Evolutionary conservation across 129 eudicot genomes (phyloP).

Genomic region (Deinandra increscens): DNA sequence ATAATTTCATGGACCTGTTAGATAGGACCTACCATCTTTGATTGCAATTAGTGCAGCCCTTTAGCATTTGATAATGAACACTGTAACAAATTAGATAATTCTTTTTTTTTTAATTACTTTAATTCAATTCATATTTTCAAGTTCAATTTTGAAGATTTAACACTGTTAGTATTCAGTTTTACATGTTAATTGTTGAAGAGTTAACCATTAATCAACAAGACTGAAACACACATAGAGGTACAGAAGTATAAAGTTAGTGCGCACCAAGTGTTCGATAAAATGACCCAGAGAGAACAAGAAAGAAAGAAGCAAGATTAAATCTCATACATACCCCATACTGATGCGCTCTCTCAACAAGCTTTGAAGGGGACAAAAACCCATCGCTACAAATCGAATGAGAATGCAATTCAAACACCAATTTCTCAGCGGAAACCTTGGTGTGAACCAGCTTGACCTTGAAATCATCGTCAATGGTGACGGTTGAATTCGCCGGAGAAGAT

Average conservation of each 20-base stretch:
- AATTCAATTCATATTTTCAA: no score
- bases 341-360: conserved; percentile 90
- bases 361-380: conserved; percentile 89
- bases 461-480: conserved; percentile 48
- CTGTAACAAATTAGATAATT: not conserved
- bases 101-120: not conserved
- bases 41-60: not conserved
- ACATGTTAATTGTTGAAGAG: not conserved
- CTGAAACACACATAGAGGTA: not conserved
- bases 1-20: conserved; percentile 10
- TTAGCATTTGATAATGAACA: not conserved
- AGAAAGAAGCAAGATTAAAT: not conserved
- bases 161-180: not conserved
- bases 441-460: conserved; percentile 45
- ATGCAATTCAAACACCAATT: conserved; percentile 83
- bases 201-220: not conserved
- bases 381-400: conserved; percentile 87
- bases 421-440: conserved; percentile 56
- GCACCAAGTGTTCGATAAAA: conserved; percentile 30
- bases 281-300: not conserved
- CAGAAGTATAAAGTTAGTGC: not conserved
- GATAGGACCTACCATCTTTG: conserved; percentile 3
- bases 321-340: conserved; percentile 75
- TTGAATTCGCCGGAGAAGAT: conserved; percentile 3
- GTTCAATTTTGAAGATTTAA: not conserved